Percentiles rank a stretch among this genome's conserved stretches.
Conservation (phyloP, 805 yeast genomes). For the Starmerella apis region DNA sequence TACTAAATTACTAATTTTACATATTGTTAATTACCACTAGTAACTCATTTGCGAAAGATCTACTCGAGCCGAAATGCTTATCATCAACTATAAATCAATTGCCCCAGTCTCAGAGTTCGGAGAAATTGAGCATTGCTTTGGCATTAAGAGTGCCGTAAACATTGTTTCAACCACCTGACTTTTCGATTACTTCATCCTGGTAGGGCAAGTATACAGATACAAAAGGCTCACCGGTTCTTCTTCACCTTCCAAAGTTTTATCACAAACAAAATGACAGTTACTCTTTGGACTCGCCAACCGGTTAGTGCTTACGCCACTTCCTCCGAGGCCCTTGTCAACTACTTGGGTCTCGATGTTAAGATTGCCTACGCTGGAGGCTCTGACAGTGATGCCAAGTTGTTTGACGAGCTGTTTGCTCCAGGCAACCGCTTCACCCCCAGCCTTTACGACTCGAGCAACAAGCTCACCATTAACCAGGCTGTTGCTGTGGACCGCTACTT, state of each 20-base stretch:
- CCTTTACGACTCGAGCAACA: slow-evolving; percentile 18
- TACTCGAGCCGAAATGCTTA: neutral
- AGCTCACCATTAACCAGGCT: slow-evolving; percentile 20
- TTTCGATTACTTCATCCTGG: neutral
- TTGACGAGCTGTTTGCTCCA: slow-evolving; percentile 18
- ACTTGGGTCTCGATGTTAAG: slow-evolving; percentile 22
- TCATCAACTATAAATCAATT: neutral
- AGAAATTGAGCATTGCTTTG: no score
- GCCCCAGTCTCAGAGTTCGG: neutral
- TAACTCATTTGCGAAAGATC: neutral
- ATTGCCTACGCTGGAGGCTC: slow-evolving; percentile 12
- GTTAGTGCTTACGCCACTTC: slow-evolving; percentile 18
- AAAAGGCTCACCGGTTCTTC: neutral
- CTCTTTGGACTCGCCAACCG: slow-evolving; percentile 21
- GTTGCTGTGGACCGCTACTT: slow-evolving; percentile 25
- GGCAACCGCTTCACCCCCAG: slow-evolving; percentile 22
- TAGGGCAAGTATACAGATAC: neutral
- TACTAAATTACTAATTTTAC: neutral
- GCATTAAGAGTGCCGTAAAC: no score
- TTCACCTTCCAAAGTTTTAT: neutral
- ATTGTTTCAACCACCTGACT: neutral
- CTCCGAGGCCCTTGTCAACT: slow-evolving; percentile 21
- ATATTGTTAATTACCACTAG: neutral
- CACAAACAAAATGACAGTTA: slow-evolving; percentile 18
- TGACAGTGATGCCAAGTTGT: slow-evolving; percentile 6